Evolutionary conservation across 1,284 basidiomycete species (phyloP).

Genomic region (Rhizoctonia solani): DNA sequence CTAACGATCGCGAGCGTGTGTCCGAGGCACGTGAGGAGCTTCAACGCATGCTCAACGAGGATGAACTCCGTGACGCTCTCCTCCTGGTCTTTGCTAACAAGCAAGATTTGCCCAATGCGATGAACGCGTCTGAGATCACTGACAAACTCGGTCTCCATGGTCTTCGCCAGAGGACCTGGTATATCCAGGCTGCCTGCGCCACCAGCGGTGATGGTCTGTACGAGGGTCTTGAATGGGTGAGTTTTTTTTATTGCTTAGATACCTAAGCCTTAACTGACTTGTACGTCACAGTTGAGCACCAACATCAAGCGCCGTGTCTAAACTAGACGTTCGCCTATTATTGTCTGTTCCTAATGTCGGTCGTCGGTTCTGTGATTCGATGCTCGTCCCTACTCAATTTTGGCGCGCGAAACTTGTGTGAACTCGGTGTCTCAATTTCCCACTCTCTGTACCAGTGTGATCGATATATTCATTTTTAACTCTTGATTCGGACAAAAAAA

Average conservation of each 20-base stretch:
- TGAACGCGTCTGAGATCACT: constrained; percentile 99
- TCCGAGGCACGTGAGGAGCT: constrained; percentile 99
- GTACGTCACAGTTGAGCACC: constrained; percentile 65
- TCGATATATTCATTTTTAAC: constrained; percentile 22
- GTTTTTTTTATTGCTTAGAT: constrained; percentile 25
- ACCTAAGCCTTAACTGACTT: background rate
- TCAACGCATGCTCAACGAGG: constrained; percentile 99
- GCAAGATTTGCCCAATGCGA: constrained; percentile 98
- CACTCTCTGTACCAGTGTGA: constrained; percentile 26
- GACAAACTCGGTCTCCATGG: constrained; percentile 99
- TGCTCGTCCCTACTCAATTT: constrained; percentile 16
- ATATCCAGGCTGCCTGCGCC: constrained; percentile 99
- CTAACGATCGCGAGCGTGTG: constrained; percentile 99
- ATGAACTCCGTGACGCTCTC: constrained; percentile 97
- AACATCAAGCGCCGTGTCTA: constrained; percentile 85
- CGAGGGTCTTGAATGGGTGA: constrained; percentile 92
- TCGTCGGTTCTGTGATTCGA: constrained; percentile 31
- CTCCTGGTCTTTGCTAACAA: constrained; percentile 99
- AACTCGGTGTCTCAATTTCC: constrained; percentile 27
- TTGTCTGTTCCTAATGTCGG: constrained; percentile 7
- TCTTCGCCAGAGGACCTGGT: constrained; percentile 96
- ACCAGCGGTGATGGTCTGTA: constrained; percentile 99
- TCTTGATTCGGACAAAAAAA: constrained; percentile 2
- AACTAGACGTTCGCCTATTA: constrained; percentile 44
- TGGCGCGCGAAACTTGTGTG: constrained; percentile 25